Conservation (phyloP, 331 rosid species). For the Acacia concinna region DNA sequence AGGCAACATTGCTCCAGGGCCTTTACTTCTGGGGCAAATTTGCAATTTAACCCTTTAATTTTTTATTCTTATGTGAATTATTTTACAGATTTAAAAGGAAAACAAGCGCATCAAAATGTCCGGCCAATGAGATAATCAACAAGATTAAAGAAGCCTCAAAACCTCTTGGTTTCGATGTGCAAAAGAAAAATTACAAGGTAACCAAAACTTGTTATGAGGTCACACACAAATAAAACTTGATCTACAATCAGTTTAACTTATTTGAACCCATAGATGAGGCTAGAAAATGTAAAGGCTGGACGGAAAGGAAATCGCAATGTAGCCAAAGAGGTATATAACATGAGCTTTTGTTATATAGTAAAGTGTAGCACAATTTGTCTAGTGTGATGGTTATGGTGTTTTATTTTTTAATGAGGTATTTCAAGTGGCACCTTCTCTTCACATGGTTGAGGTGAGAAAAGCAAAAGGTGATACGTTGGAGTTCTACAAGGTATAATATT, state of each 20-base stretch:
- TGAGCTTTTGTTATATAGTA: neutral
- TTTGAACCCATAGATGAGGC: conserved; percentile 69
- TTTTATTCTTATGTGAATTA: conserved; percentile 22
- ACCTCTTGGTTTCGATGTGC: conserved; percentile 97
- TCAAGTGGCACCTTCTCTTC: conserved; percentile 98
- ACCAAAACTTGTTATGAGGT: conserved; percentile 15
- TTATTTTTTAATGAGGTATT: conserved; percentile 54
- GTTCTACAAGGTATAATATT: conserved; percentile 75
- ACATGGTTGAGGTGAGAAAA: conserved; percentile 95
- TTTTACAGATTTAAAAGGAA: conserved; percentile 84
- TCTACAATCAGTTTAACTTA: neutral
- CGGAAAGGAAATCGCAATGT: conserved; percentile 96
- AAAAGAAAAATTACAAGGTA: conserved; percentile 93
- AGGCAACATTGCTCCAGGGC: too few species aligned
- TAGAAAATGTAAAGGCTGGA: conserved; percentile 91
- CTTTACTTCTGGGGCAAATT: too few species aligned
- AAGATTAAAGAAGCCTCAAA: conserved; percentile 97
- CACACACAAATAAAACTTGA: neutral
- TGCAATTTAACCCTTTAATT: too few species aligned
- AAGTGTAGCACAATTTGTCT: conserved; percentile 5
- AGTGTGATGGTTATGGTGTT: conserved; percentile 5
- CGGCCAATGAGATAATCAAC: conserved; percentile 84
- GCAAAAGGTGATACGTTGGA: conserved; percentile 99
- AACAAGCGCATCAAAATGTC: conserved; percentile 86
- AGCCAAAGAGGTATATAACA: conserved; percentile 79